Percentiles rank a stretch among this genome's conserved stretches.
phyloP scores from a whole-genome alignment of 495 filamentous ascomycete species.

The Penicillium dipodomyicola region DNA sequence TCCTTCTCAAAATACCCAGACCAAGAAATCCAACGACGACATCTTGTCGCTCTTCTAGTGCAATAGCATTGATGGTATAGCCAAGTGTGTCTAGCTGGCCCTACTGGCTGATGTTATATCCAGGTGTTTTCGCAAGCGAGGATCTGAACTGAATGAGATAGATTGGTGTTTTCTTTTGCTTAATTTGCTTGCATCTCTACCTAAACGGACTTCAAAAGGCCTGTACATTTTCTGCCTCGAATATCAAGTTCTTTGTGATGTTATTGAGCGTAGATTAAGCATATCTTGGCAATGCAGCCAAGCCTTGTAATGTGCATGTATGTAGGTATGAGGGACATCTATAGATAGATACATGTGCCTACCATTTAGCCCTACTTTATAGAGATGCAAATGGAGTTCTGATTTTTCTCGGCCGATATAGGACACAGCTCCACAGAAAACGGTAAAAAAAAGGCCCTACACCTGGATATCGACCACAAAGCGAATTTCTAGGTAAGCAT shows the following conservation, averaged over 20 bases:
- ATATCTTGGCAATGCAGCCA: slow-evolving; percentile 3
- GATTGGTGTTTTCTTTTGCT: slow-evolving; percentile 26
- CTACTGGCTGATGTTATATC: slow-evolving; percentile 18
- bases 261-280: not conserved
- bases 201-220: slow-evolving; percentile 19
- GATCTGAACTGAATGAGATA: slow-evolving; percentile 33
- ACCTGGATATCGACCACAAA: not conserved
- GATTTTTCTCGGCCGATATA: not conserved
- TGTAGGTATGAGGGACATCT: not conserved
- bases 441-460: not conserved
- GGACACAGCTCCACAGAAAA: slow-evolving; percentile 3
- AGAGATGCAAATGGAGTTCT: not conserved
- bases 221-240: slow-evolving; percentile 21
- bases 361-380: not conserved
- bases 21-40: slow-evolving; percentile 78
- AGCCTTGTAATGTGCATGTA: not conserved
- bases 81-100: slow-evolving; percentile 11
- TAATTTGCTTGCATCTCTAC: slow-evolving; percentile 24
- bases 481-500: not conserved
- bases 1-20: slow-evolving; percentile 25
- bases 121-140: slow-evolving; percentile 31
- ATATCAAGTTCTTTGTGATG: not conserved
- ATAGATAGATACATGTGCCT: not conserved
- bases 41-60: slow-evolving; percentile 81
- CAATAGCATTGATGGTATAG: slow-evolving; percentile 2